Base-by-base conservation (phyloP, 2,329 filamentous ascomycete genomes). In the Lomentospora prolificans region DNA sequence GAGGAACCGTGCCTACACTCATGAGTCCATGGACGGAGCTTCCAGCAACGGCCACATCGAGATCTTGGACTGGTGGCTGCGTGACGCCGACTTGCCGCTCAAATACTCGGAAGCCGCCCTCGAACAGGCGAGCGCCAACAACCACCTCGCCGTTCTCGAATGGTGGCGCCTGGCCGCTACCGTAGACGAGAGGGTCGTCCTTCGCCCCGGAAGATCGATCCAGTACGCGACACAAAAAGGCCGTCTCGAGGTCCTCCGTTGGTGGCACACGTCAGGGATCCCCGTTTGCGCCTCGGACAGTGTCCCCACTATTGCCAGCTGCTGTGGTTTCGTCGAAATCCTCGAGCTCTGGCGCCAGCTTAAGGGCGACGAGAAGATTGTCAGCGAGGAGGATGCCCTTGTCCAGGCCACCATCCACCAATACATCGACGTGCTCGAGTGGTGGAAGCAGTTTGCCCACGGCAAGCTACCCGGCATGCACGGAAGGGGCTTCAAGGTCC, bases 51-150 rank as follows among this genome's bases (percentile, higher is more conserved):
- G 92, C 3, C 94, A 90, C 62, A 80, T 95, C 12, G 82, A 89
- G 60, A 85, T 95, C 0, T 78, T 97, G 1, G 88, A 96, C 64
- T 95, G 90, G 88, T 97, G 92, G 92, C 87, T 87, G 66, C 79
- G 86, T 22, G 89, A 86, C 6, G 82, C 80, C 0, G 87, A 87
- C 0, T 76, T 96, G 1, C 82, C 85, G 2, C 76, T 96, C 19
- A 86, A 89, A 61, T 96, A 94, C 69, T 95, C 88, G 9, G 90
- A 96, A 67, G 79, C 84, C 4, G 89, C 92, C 0, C 79, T 97
- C 17, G 92, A 96, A 69, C 87, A 91, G 64, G 91, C 92, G 28
- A 92, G 87, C 57, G 85, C 85, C 3, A 86, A 89, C 64, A 90
- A 91, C 6, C 87, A 94, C 61, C 77, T 96, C n/a, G 74, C 83